Percentiles rank a stretch among this genome's conserved stretches.
phyloP scores from a whole-genome alignment of 2,329 filamentous ascomycete genomes.

The Fusarium incarnatum region DNA sequence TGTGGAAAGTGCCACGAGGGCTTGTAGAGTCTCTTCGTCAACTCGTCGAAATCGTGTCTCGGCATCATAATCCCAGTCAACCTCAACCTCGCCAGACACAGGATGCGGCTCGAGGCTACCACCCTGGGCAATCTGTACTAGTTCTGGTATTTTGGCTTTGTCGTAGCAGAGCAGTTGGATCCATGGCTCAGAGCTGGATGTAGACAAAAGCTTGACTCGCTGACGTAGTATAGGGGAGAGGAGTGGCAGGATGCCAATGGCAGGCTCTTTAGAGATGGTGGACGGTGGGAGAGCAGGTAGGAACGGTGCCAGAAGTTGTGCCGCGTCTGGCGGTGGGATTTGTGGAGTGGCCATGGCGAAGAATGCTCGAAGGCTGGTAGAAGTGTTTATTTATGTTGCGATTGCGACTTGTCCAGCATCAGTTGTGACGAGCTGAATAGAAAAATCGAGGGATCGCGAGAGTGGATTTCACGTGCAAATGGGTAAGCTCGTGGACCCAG shows the following conservation, averaged over 20 bases:
- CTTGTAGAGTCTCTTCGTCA: slow-evolving; percentile 80
- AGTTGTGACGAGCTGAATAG: slow-evolving; percentile 1
- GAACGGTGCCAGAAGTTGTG: slow-evolving; percentile 64
- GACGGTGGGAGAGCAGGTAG: slow-evolving; percentile 71
- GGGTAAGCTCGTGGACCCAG: slow-evolving; percentile 24
- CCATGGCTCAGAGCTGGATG: slow-evolving; percentile 73
- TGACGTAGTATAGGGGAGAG: slow-evolving; percentile 75
- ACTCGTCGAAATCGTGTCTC: slow-evolving; percentile 73
- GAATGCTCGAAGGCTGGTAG: not conserved
- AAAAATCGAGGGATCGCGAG: slow-evolving; percentile 6
- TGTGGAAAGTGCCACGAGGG: slow-evolving; percentile 70
- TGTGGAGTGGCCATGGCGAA: slow-evolving; percentile 46
- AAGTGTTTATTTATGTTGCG: slow-evolving; percentile 6
- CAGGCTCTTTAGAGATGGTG: slow-evolving; percentile 67
- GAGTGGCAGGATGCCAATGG: slow-evolving; percentile 67
- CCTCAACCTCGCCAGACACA: slow-evolving; percentile 81
- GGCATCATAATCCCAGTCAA: slow-evolving; percentile 75
- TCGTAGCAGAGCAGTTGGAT: slow-evolving; percentile 79
- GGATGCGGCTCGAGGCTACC: slow-evolving; percentile 82
- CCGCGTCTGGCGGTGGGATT: slow-evolving; percentile 59
- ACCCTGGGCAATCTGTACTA: slow-evolving; percentile 71
- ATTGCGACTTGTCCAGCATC: slow-evolving; percentile 8
- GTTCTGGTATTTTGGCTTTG: slow-evolving; percentile 62
- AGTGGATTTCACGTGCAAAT: slow-evolving; percentile 35
- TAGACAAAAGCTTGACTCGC: slow-evolving; percentile 73